Evolutionary conservation across 129 eudicot species (phyloP), one percentile per base, ranked within the genome.

Genomic region (Flaveria trinervia): DNA sequence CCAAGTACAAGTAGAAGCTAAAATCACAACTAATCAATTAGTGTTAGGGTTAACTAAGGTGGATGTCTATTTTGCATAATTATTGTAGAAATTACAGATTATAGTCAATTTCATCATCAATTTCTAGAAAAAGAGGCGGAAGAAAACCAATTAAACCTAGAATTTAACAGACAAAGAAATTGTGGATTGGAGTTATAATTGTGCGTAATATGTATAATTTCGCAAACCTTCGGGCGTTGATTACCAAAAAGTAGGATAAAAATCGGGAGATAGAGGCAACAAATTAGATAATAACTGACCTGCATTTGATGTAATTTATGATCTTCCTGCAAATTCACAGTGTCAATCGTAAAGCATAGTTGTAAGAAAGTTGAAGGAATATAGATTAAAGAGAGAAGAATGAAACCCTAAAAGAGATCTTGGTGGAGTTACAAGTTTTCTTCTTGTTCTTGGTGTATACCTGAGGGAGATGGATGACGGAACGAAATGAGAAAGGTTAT

Each of bases 341-440:
- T 23, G 54, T 1, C 48, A 51, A 30, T 46, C 3, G 60, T 49
- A 36, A 28, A 50, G 22, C n/a, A 61, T 9, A 50, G 46, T 36
- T 14, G 15, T 48, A 28, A 28, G 48, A 26, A 64, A 4, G 41
- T 25, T 20, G 0, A 57, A 25, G 26, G 17, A 74, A 41, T 33
- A 50, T 6, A 15, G 69, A 64, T 64, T 46, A n/a, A 30, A 9
- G 51, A 33, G 3, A 55, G 44, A 26, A 46, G 10, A 22, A 5
- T 70, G 49, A 49, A 73, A 59, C 57, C 77, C 77, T 73, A 73
- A 22, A 76, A 76, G 62, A 16, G 45, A 70, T 70, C 10, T 70
- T 14, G 75, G 44, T 8, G 26, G 43, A 22, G 6, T 48, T 46
- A 57, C 14, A 23, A 60, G 39, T 18, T 17, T 55, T 17, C 20